Evolutionary conservation across 306 rosid genomes (phyloP).

Genomic region (Trifolium repens): DNA sequence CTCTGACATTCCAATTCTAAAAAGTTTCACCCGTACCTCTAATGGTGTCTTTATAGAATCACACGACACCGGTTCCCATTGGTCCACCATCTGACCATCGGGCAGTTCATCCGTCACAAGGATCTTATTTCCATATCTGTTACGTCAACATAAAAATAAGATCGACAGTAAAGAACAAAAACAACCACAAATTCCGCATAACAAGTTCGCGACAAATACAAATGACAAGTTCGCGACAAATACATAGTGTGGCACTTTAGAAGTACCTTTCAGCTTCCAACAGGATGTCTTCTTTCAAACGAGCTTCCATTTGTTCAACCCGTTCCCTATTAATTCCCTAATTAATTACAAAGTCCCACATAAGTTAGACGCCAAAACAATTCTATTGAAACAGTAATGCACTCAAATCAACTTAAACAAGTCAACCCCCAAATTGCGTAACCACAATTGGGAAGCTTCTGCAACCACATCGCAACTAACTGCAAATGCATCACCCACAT

Average conservation of each 20-base stretch:
- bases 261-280: constrained; percentile 84
- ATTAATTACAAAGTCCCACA: constrained; percentile 36
- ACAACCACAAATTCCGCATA: constrained; percentile 8
- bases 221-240: constrained; percentile 13
- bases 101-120: constrained; percentile 96
- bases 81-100: constrained; percentile 99
- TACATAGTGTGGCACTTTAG: constrained; percentile 17
- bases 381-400: constrained; percentile 7
- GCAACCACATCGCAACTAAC: background rate
- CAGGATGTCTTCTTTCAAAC: constrained; percentile 78
- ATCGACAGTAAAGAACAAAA: background rate
- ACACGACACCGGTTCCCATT: constrained; percentile 82
- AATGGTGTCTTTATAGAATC: constrained; percentile 81
- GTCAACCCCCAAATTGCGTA: background rate
- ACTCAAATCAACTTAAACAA: constrained; percentile 39
- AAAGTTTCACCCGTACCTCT: constrained; percentile 61
- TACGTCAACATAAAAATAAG: constrained; percentile 42
- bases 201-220: constrained; percentile 25
- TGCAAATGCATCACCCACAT: background rate
- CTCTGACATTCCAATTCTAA: constrained; percentile 25
- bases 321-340: constrained; percentile 88
- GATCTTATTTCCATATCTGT: constrained; percentile 88
- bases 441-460: background rate
- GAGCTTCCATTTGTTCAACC: constrained; percentile 92
- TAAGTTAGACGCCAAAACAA: constrained; percentile 2